Base-by-base conservation (phyloP, 225 moss, liverwort and hornwort genomes). In the Physcomitrium patens region DNA sequence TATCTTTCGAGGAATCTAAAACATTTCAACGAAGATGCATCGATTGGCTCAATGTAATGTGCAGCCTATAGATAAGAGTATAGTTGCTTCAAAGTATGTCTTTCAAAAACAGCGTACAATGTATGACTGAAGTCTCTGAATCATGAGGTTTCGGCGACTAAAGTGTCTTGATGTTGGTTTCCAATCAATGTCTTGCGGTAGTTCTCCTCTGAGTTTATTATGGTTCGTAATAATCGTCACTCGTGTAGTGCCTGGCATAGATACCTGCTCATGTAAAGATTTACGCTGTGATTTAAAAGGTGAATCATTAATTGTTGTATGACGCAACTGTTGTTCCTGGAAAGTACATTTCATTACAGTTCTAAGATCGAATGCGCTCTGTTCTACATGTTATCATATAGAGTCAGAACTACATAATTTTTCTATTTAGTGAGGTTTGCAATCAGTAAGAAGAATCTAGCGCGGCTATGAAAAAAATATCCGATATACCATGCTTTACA, bases 111-210 rank as follows among this genome's bases (percentile, higher is more conserved):
- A 71, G 26, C 72, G 65, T 86, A 86, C 82, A 77, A 86, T 80
- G 57, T 86, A 83, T 28, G 86, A 74, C 28, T 82, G 61, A 43
- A 83, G 67, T 68, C 86, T 82, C 28, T 74, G 86, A 74, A 86
- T 48, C 82, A 86, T 80, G 47, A 86, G 82, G 60, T 79, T 83
- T 41, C 31, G 28, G 13, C 63, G 65, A 48, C 58, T 62, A 52
- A 55, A 86, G 52, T 68, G 64, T 48, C 57, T 76, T 5, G 65
- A 26, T 65, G 77, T 57, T 37, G 42, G 57, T 77, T 62, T 77
- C 73, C 77, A 71, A 22, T 77, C 60, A 28, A 80, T 47, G 47
- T 59, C 69, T 18, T 71, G 70, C 27, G 77, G 73, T 67, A 83
- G 74, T 48, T 43, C 48, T 56, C 67, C 74, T 63, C 51, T 62